Evolutionary conservation across 768 basidiomycete genomes (phyloP), one percentile per base, ranked within the genome.

Genomic region (Termitomyces sp.): DNA sequence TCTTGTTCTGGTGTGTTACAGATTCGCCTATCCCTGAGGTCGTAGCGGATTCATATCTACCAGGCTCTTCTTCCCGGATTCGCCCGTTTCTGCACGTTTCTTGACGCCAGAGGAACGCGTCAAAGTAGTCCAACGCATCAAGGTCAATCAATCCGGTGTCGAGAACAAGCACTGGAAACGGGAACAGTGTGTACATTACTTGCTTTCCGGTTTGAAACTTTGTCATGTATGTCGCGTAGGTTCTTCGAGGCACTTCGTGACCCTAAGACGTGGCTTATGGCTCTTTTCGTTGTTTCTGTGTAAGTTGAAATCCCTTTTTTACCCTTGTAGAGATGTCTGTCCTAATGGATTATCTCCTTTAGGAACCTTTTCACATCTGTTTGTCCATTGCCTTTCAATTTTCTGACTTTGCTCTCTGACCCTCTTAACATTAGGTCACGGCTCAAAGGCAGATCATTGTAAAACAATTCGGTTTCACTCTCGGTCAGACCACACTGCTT

Each of bases 61-160:
- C 51, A 86, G 85, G 85, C 77, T 89, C 69, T 82, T 82, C 68
- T 90, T 91, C 78, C 89, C 89, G 15, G 87, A n/a, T n/a, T n/a
- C n/a, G n/a, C n/a, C n/a, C n/a, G n/a, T n/a, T n/a, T n/a, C n/a
- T n/a, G n/a, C n/a, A 91, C 73, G 75, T 66, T 91, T 91, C 74
- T 70, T 91, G 45, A 84, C 85, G 16, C 72, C 76, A 3, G 78
- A 86, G 62, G 89, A 91, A 67, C 82, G 86, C 16, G 70, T 79
- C 35, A 74, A 81, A 51, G 89, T 85, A 22, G 76, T 91, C 20
- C 76, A 82, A 58, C 80, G 89, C 43, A 86, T 91, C 65, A 82
- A 80, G n/a, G n/a, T n/a, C n/a, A n/a, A n/a, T n/a, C n/a, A n/a
- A n/a, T n/a, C n/a, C n/a, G n/a, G n/a, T n/a, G n/a, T n/a, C n/a